A percentile compares a stretch with the other conserved stretches of the same genome.
phyloP scores from a whole-genome alignment of 331 rosid species.

The Rosa hybrid region DNA sequence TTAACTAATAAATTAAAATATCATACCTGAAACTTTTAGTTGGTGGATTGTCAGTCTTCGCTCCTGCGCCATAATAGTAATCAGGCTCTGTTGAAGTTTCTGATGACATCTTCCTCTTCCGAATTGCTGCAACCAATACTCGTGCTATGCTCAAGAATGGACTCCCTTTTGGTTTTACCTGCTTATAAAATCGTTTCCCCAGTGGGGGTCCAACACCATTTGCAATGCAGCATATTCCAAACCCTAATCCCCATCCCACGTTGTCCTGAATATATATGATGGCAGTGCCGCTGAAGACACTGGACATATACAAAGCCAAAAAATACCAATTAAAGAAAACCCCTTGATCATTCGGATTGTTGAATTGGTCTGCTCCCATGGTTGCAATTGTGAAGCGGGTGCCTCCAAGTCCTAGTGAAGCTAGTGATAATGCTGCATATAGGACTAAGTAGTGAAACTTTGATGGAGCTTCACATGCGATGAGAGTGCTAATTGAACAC shows the following conservation, averaged over 20 bases:
- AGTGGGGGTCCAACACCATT: not conserved
- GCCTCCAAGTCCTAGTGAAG: constrained; percentile 29
- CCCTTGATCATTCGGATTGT: not conserved
- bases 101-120: constrained; percentile 4
- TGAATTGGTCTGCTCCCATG: constrained; percentile 37
- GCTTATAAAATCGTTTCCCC: constrained; percentile 26
- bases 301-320: constrained; percentile 17
- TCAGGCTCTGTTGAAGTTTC: not conserved
- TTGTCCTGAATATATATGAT: constrained; percentile 34
- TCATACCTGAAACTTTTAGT: constrained; percentile 23
- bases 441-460: constrained; percentile 27
- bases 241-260: constrained; percentile 40
- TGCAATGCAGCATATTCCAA: constrained; percentile 21
- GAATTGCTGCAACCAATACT: constrained; percentile 27
- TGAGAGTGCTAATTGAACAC: constrained; percentile 6
- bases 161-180: constrained; percentile 35
- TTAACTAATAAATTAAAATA: too few species aligned
- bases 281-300: constrained; percentile 10
- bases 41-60: not conserved
- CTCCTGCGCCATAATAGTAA: not conserved
- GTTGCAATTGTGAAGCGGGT: constrained; percentile 36
- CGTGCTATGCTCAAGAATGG: constrained; percentile 30
- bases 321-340: constrained; percentile 37
- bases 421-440: constrained; percentile 20
- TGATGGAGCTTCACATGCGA: constrained; percentile 18